phyloP scores from a whole-genome alignment of 352 stramenopile genomes.

The Pythium pectinolyticum region DNA sequence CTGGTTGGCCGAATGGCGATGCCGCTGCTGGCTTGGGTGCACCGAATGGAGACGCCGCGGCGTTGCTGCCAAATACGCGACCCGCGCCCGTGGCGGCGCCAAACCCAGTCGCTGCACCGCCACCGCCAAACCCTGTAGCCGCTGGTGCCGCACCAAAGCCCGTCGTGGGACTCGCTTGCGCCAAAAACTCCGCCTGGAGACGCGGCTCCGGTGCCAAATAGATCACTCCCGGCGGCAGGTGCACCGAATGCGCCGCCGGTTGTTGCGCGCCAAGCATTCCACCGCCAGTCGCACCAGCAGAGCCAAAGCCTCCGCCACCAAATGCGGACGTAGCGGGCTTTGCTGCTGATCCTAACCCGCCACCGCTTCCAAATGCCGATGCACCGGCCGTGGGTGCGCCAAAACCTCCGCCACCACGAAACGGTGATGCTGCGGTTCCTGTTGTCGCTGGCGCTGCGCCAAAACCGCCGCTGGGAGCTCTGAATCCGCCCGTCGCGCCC shows the following conservation, averaged over 20 bases:
- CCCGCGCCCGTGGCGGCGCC: conserved; percentile 18
- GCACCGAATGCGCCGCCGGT: conserved; percentile 34
- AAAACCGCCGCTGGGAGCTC: conserved; percentile 22
- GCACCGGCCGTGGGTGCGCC: conserved; percentile 26
- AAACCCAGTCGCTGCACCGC: conserved; percentile 20
- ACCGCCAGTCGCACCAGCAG: conserved; percentile 25
- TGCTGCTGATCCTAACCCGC: conserved; percentile 28
- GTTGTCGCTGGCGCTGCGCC: conserved; percentile 28
- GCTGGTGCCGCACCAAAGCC: conserved; percentile 15
- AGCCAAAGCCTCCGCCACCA: conserved; percentile 37
- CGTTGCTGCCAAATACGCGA: conserved; percentile 32
- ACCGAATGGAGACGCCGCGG: conserved; percentile 51
- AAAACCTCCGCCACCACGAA: conserved; percentile 51
- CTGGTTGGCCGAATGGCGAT: conserved; percentile 59
- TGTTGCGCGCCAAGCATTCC: conserved; percentile 32
- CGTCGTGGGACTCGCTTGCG: background rate
- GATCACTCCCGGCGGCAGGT: conserved; percentile 28
- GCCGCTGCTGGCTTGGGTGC: conserved; percentile 47
- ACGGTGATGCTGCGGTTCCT: conserved; percentile 43
- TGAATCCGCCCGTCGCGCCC: conserved; percentile 16
- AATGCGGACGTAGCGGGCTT: conserved; percentile 23
- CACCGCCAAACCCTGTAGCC: conserved; percentile 7
- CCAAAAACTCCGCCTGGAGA: background rate
- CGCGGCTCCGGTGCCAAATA: conserved; percentile 14
- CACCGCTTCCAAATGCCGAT: conserved; percentile 49